A percentile compares a stretch with the other conserved stretches of the same genome.
phyloP scores from a whole-genome alignment of 768 basidiomycete species.

The Pulveroboletus sp. region DNA sequence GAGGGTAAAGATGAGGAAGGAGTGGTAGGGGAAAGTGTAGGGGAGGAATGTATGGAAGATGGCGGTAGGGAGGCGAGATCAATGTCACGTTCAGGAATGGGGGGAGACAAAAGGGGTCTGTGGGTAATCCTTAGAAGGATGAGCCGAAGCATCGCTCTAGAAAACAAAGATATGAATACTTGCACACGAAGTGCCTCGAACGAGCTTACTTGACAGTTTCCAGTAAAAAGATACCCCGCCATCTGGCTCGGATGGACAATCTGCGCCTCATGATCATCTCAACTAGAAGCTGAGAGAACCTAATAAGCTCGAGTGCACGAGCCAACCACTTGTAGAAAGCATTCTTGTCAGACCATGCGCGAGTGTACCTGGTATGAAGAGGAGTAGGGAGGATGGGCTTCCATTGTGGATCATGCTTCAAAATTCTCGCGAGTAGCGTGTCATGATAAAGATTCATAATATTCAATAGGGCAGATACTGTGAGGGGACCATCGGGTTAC shows the following conservation, averaged over 20 bases:
- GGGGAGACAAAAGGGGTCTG: slow-evolving; percentile 69
- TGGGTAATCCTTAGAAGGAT: slow-evolving; percentile 68
- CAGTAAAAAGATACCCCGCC: slow-evolving; percentile 72
- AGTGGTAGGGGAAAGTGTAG: slow-evolving; percentile 57
- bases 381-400: slow-evolving; percentile 72
- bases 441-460: slow-evolving; percentile 93
- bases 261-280: slow-evolving; percentile 86
- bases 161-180: slow-evolving; percentile 10
- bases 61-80: slow-evolving; percentile 67
- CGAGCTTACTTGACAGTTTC: slow-evolving; percentile 78
- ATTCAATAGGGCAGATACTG: slow-evolving; percentile 87
- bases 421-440: slow-evolving; percentile 70
- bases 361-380: slow-evolving; percentile 84
- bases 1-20: slow-evolving; percentile 50
- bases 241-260: slow-evolving; percentile 56
- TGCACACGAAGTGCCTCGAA: background rate
- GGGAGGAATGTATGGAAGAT: slow-evolving; percentile 49
- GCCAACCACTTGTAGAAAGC: slow-evolving; percentile 73
- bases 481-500: slow-evolving; percentile 10
- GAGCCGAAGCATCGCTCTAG: slow-evolving; percentile 71
- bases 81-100: slow-evolving; percentile 84
- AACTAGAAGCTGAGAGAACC: slow-evolving; percentile 76
- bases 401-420: slow-evolving; percentile 61
- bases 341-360: slow-evolving; percentile 75
- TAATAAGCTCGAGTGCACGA: slow-evolving; percentile 67